A percentile compares a stretch with the other conserved stretches of the same genome.
Evolutionary conservation across 805 yeast species (phyloP).

Genomic region (Barnettozyma wickerhamii): DNA sequence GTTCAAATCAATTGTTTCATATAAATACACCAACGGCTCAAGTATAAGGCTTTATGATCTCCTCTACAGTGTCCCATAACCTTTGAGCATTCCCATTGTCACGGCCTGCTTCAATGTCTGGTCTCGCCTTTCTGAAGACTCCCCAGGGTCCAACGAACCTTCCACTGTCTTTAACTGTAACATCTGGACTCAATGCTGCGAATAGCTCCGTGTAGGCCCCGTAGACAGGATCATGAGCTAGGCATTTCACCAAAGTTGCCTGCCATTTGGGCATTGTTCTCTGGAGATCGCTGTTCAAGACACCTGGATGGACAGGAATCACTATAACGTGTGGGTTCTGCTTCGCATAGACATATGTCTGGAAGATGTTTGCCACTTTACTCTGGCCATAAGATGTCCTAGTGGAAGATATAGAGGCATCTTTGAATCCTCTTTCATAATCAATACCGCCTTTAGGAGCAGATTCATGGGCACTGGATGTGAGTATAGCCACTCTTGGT

Average conservation of each 20-base stretch:
- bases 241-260: not conserved
- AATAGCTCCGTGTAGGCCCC: conserved; percentile 44
- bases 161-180: conserved; percentile 31
- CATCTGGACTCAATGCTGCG: conserved; percentile 37
- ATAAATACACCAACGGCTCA: too few species aligned
- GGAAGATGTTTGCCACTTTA: conserved; percentile 37
- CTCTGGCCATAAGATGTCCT: conserved; percentile 32
- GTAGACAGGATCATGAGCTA: conserved; percentile 12
- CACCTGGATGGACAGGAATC: conserved; percentile 40
- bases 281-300: conserved; percentile 31
- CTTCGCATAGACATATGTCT: conserved; percentile 33
- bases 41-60: conserved; percentile 12
- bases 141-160: conserved; percentile 42
- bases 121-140: conserved; percentile 30
- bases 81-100: conserved; percentile 30
- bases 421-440: conserved; percentile 29
- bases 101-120: conserved; percentile 32
- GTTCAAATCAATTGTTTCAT: too few species aligned
- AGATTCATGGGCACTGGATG: conserved; percentile 35
- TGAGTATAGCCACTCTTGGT: conserved; percentile 41
- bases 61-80: conserved; percentile 34
- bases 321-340: conserved; percentile 30
- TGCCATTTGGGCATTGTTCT: conserved; percentile 17
- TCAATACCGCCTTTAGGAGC: conserved; percentile 30
- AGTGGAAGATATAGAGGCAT: conserved; percentile 10